Conservation (phyloP, 768 basidiomycete species). For the Calocybe indica region DNA sequence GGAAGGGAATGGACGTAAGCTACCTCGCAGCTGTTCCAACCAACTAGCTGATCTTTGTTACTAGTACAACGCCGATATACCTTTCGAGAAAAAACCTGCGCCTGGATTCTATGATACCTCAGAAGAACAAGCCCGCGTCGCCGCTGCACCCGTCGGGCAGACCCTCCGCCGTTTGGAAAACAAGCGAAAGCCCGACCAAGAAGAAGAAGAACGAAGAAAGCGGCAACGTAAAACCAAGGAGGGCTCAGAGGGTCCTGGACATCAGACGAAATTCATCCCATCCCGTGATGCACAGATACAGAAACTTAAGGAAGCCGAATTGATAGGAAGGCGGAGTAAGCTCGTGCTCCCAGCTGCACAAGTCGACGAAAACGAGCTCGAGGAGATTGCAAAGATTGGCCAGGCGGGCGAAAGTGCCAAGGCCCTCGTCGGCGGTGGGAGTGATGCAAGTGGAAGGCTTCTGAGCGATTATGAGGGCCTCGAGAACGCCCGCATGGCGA, state of each 20-base stretch:
- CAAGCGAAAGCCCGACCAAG: slow-evolving; percentile 90
- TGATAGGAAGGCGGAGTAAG: slow-evolving; percentile 82
- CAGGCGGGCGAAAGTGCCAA: slow-evolving; percentile 87
- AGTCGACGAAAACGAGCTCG: slow-evolving; percentile 90
- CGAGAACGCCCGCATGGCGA: slow-evolving; percentile 82
- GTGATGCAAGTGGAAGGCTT: slow-evolving; percentile 78
- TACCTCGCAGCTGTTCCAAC: slow-evolving; percentile 1
- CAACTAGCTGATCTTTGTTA: slow-evolving; percentile 4
- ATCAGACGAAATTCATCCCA: slow-evolving; percentile 94
- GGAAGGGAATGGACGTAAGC: slow-evolving; percentile 95
- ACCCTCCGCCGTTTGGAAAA: slow-evolving; percentile 89
- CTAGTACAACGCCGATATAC: slow-evolving; percentile 97
- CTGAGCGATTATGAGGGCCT: slow-evolving; percentile 91
- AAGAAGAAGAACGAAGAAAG: slow-evolving; percentile 91
- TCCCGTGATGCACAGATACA: slow-evolving; percentile 97
- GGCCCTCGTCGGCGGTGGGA: slow-evolving; percentile 75
- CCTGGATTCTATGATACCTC: slow-evolving; percentile 96
- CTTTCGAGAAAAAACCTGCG: slow-evolving; percentile 95
- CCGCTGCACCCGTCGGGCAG: slow-evolving; percentile 88
- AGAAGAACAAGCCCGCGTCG: slow-evolving; percentile 84
- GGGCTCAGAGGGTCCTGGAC: slow-evolving; percentile 46
- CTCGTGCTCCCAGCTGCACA: slow-evolving; percentile 84
- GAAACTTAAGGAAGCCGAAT: slow-evolving; percentile 95
- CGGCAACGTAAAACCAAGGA: slow-evolving; percentile 76
- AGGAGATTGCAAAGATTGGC: slow-evolving; percentile 98